phyloP scores from a whole-genome alignment of 441 rosid species.

The Populus tomentosa region DNA sequence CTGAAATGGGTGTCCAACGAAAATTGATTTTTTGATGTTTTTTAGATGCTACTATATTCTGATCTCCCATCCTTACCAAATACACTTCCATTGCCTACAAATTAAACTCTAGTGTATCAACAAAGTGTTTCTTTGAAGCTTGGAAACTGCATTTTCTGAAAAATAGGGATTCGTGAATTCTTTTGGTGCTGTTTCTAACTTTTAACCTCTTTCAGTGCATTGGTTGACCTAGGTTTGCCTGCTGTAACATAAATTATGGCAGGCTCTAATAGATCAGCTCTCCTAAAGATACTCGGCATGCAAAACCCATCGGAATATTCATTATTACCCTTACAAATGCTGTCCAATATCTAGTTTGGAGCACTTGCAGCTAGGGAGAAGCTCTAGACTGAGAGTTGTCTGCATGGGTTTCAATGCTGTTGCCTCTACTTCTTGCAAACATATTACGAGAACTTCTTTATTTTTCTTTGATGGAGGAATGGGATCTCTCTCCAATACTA shows the following conservation, averaged over 20 bases:
- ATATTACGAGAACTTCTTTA: neutral
- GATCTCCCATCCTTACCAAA: too few species aligned
- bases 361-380: neutral
- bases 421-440: neutral
- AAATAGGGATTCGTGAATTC: neutral
- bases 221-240: neutral
- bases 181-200: neutral
- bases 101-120: neutral
- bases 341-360: neutral
- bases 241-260: neutral
- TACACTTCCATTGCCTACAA: neutral
- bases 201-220: neutral
- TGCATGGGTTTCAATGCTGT: neutral
- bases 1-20: too few species aligned
- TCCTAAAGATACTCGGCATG: neutral
- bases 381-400: neutral
- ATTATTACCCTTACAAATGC: neutral
- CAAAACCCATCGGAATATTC: neutral
- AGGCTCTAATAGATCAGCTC: neutral
- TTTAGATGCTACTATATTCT: neutral
- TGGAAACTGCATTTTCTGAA: neutral
- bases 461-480: neutral
- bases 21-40: too few species aligned
- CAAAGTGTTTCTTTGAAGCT: neutral
- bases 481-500: neutral